Evolutionary conservation across 345 rosid species (phyloP).

Genomic region (Noccaea caerulescens): DNA sequence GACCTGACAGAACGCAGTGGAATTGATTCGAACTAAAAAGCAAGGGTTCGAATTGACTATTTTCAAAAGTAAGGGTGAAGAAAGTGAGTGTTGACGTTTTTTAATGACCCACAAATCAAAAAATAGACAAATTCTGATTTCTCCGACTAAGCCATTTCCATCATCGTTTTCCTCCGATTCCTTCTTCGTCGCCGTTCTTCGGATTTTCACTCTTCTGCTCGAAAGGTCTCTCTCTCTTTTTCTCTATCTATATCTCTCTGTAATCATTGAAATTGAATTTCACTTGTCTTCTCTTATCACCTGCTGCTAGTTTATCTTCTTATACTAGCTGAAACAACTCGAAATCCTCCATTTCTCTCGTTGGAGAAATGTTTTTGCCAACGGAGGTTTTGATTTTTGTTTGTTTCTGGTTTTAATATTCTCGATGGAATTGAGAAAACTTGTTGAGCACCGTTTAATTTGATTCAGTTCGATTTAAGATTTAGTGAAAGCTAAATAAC

Average conservation of each 20-base stretch:
- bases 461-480: conserved; percentile 20
- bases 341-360: conserved; percentile 27
- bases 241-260: neutral
- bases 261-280: neutral
- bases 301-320: conserved; percentile 11
- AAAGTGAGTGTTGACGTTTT: conserved; percentile 13
- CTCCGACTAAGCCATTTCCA: conserved; percentile 30
- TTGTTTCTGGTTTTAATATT: neutral
- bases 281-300: neutral
- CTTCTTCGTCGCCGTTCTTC: conserved; percentile 44
- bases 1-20: neutral
- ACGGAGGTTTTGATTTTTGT: neutral
- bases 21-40: conserved; percentile 27
- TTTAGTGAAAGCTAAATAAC: conserved; percentile 11
- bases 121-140: conserved; percentile 29
- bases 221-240: conserved; percentile 31
- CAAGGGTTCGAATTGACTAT: conserved; percentile 21
- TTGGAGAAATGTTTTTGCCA: neutral
- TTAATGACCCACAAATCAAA: conserved; percentile 23
- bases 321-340: conserved; percentile 18
- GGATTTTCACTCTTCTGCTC: conserved; percentile 45
- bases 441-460: conserved; percentile 14
- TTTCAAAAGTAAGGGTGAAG: conserved; percentile 13
- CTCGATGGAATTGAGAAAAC: neutral
- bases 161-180: conserved; percentile 36